phyloP scores from a whole-genome alignment of 768 basidiomycete species.

The Mycena rebaudengoi region DNA sequence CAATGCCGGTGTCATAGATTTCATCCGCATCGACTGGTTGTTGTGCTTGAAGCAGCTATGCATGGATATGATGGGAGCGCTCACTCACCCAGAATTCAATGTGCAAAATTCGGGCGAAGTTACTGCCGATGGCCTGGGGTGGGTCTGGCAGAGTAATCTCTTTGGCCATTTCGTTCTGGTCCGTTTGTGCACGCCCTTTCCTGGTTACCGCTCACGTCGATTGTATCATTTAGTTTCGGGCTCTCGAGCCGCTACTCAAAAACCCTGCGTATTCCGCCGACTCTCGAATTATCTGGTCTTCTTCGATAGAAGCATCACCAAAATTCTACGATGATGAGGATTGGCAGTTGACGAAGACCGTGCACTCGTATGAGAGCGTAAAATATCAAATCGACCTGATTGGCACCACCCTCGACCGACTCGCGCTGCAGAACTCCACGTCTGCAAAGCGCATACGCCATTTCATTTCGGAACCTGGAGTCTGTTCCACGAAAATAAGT shows the following conservation, averaged over 20 bases:
- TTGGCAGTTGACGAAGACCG: constrained; percentile 72
- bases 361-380: constrained; percentile 70
- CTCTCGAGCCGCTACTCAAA: constrained; percentile 61
- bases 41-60: constrained; percentile 56
- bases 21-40: constrained; percentile 61
- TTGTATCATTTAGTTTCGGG: constrained; percentile 61
- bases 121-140: constrained; percentile 77
- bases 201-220: not conserved
- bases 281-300: constrained; percentile 80
- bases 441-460: constrained; percentile 54
- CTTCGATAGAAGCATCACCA: constrained; percentile 71
- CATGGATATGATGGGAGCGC: constrained; percentile 49
- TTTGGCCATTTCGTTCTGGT: constrained; percentile 86
- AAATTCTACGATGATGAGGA: constrained; percentile 67
- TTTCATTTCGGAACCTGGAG: constrained; percentile 73
- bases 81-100: constrained; percentile 66
- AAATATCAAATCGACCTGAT: constrained; percentile 86
- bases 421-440: constrained; percentile 40
- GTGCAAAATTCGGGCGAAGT: constrained; percentile 64
- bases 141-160: constrained; percentile 86
- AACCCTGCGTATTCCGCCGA: constrained; percentile 51
- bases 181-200: constrained; percentile 34
- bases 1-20: constrained; percentile 80
- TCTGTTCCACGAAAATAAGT: constrained; percentile 72
- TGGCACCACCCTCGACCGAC: constrained; percentile 59